Conservation (phyloP, 352 stramenopile species). For the Blastocystis sp. region DNA sequence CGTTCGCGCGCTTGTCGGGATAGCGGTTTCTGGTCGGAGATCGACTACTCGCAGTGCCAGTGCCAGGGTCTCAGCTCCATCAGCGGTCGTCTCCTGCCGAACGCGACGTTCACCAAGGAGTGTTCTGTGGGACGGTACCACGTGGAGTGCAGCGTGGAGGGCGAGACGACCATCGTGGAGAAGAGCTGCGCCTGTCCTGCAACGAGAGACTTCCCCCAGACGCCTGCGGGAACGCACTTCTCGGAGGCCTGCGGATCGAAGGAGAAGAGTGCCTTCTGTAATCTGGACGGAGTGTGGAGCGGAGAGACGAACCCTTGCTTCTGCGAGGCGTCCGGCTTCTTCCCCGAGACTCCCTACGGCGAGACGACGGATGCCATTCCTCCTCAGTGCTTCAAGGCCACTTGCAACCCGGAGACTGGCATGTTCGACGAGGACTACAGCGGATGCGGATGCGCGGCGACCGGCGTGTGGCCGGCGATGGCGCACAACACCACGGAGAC, state of each 20-base stretch:
- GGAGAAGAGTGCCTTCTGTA: not conserved
- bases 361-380: not conserved
- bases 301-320: not conserved
- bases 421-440: not conserved
- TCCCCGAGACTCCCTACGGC: not conserved
- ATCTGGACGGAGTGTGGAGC: not conserved
- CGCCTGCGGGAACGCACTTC: not conserved
- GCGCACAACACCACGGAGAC: not conserved
- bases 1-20: not conserved
- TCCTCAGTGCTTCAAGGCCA: slow-evolving; percentile 1
- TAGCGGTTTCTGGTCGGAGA: not conserved
- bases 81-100: not conserved
- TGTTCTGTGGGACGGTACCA: not conserved
- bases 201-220: not conserved
- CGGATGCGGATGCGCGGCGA: not conserved
- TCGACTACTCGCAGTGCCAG: not conserved
- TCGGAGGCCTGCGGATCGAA: not conserved
- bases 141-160: not conserved
- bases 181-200: not conserved
- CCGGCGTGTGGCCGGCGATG: not conserved
- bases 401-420: not conserved
- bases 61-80: not conserved
- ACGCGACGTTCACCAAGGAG: not conserved
- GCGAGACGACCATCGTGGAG: not conserved
- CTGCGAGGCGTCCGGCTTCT: not conserved